These are phyloP conservation scores for Gastrolobium bilobum DNA, from an alignment of 306 rosid genomes.

Conservation along the genomic window DNA sequence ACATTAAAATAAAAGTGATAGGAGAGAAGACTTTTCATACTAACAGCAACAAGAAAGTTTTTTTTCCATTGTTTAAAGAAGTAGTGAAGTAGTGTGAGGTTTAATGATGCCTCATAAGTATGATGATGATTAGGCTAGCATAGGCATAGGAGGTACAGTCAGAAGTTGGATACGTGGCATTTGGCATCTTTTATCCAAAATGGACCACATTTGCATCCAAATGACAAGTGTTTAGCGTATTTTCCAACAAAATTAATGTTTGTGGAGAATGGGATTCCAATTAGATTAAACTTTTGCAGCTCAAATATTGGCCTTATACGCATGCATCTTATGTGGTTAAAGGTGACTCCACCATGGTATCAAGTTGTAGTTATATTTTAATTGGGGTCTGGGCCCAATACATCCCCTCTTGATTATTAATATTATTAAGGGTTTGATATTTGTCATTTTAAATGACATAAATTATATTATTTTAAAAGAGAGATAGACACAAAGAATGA, in stretches of 20 bases:
- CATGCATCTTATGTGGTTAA: constrained; percentile 47
- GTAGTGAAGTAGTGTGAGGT: not conserved
- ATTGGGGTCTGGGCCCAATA: constrained; percentile 27
- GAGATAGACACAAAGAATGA: too few relatives aligned
- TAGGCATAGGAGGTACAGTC: constrained; percentile 54
- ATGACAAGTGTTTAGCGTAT: constrained; percentile 27
- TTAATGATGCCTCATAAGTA: constrained; percentile 25
- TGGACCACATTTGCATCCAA: constrained; percentile 45
- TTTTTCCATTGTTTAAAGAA: too few relatives aligned
- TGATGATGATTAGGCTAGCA: constrained; percentile 42
- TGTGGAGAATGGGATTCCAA: constrained; percentile 78
- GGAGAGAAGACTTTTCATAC: too few relatives aligned
- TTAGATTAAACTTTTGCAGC: constrained; percentile 48
- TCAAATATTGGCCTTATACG: constrained; percentile 45
- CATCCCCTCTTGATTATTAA: not conserved
- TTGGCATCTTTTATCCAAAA: constrained; percentile 51
- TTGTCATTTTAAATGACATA: too few relatives aligned
- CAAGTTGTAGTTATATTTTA: constrained; percentile 23
- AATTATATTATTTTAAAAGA: too few relatives aligned
- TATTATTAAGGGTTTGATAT: too few relatives aligned
- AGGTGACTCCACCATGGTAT: constrained; percentile 45
- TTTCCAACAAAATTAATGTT: constrained; percentile 50
- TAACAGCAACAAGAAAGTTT: too few relatives aligned
- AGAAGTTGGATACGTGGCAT: constrained; percentile 57
- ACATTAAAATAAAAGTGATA: too few relatives aligned